These are phyloP conservation scores for Escallonia rubra DNA, from an alignment of 129 eudicot species.

Conservation along the genomic window DNA sequence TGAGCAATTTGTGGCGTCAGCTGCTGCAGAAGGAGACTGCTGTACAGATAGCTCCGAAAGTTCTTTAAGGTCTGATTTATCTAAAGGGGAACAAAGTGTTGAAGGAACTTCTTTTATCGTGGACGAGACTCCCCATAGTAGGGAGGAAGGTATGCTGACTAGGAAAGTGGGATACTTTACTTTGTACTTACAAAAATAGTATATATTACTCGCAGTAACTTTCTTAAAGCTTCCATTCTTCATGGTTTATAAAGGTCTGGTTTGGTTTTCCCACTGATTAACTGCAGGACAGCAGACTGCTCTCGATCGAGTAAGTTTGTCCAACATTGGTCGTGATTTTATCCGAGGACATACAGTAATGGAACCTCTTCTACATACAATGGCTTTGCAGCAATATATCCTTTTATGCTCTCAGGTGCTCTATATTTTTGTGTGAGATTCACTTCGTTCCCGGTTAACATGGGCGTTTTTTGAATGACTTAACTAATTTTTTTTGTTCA, in stretches of 20 bases:
- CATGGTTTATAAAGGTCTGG: background rate
- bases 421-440: background rate
- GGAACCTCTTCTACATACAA: constrained; percentile 57
- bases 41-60: constrained; percentile 23
- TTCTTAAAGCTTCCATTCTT: too few species aligned
- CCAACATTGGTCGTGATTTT: constrained; percentile 25
- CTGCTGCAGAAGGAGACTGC: constrained; percentile 15
- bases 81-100: constrained; percentile 30
- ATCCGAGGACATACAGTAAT: constrained; percentile 25
- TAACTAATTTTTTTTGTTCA: too few species aligned
- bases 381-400: constrained; percentile 82
- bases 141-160: constrained; percentile 39
- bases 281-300: constrained; percentile 39
- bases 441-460: too few species aligned
- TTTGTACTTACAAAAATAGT: background rate
- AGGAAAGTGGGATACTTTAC: background rate
- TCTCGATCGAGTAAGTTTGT: constrained; percentile 20
- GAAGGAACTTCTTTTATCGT: constrained; percentile 20
- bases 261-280: constrained; percentile 1
- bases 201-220: too few species aligned
- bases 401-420: constrained; percentile 87
- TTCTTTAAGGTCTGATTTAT: constrained; percentile 37
- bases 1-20: constrained; percentile 26
- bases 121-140: constrained; percentile 21
- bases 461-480: too few species aligned